Evolutionary conservation across 2,329 filamentous ascomycete genomes (phyloP).

Genomic region (Trichoderma sp.): DNA sequence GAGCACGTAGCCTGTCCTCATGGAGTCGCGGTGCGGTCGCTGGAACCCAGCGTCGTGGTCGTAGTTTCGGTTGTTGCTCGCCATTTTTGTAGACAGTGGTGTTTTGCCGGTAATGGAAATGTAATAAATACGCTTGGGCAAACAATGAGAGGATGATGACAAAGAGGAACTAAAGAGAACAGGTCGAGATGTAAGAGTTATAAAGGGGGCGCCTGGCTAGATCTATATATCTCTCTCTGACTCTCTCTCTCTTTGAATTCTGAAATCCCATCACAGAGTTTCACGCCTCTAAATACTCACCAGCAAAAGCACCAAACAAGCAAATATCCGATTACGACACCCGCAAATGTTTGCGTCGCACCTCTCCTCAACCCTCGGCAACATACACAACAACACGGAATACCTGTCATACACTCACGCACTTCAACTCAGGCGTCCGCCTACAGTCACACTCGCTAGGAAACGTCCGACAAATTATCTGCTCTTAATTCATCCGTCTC

Average conservation of each 20-base stretch:
- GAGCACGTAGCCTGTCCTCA: conserved; percentile 2
- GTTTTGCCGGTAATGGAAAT: background rate
- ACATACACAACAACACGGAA: background rate
- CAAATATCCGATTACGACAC: background rate
- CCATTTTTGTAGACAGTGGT: background rate
- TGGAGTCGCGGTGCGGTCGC: background rate
- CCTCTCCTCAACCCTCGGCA: background rate
- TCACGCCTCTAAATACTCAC: background rate
- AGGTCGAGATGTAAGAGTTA: background rate
- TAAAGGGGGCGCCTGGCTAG: background rate
- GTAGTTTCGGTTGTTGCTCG: background rate
- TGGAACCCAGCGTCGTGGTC: background rate
- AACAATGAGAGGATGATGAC: background rate
- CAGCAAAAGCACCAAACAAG: background rate
- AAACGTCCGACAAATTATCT: background rate
- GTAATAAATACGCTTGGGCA: background rate
- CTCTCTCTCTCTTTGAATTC: background rate
- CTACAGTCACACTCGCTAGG: background rate
- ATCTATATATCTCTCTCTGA: too few relatives aligned
- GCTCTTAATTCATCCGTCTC: background rate
- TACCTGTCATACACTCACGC: background rate
- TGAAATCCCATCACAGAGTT: background rate
- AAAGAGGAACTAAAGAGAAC: background rate
- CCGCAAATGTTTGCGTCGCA: conserved; percentile 17
- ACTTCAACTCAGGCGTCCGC: background rate